Percentiles rank a stretch among this genome's conserved stretches.
These are phyloP conservation scores for Pyricularia pennisetigena DNA, from an alignment of 2,329 filamentous ascomycete genomes.

Conservation along the genomic window DNA sequence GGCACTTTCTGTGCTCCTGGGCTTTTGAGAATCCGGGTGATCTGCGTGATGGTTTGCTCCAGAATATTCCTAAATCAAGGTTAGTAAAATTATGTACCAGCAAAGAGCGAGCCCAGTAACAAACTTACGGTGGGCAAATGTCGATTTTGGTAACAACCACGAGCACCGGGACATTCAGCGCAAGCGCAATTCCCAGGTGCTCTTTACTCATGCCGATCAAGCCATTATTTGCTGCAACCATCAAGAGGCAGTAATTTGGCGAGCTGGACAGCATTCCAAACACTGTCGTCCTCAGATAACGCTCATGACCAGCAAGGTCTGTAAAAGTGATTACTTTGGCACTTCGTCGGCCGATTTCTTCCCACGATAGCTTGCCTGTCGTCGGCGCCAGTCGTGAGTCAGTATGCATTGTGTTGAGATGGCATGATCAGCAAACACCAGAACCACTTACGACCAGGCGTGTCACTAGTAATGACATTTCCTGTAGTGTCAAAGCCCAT, in stretches of 20 bases:
- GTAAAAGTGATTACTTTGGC: constrained; percentile 97
- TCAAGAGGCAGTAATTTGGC: constrained; percentile 93
- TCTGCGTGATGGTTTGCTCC: constrained; percentile 83
- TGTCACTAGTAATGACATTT: constrained; percentile 70
- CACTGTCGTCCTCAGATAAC: constrained; percentile 90
- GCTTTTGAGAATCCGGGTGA: constrained; percentile 88
- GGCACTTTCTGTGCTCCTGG: constrained; percentile 92
- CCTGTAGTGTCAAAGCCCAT: constrained; percentile 91
- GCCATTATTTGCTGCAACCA: constrained; percentile 98
- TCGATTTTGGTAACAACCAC: constrained; percentile 97
- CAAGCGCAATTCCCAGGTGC: constrained; percentile 87
- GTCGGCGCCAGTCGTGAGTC: constrained; percentile 10
- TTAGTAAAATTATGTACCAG: background rate
- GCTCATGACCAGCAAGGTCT: constrained; percentile 90
- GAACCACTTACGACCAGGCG: constrained; percentile 62
- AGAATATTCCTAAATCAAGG: constrained; percentile 58
- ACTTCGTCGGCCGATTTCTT: constrained; percentile 90
- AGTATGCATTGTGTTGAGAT: too few species aligned
- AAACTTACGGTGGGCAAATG: constrained; percentile 66
- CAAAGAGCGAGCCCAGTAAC: background rate
- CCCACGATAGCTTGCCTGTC: constrained; percentile 69
- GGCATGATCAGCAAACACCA: too few species aligned
- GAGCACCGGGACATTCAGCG: constrained; percentile 95
- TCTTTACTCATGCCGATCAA: constrained; percentile 98
- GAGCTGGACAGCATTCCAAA: constrained; percentile 91